Evolutionary conservation across 352 stramenopile species (phyloP), one percentile per base, ranked within the genome.

Genomic region (Pythium chondricola): DNA sequence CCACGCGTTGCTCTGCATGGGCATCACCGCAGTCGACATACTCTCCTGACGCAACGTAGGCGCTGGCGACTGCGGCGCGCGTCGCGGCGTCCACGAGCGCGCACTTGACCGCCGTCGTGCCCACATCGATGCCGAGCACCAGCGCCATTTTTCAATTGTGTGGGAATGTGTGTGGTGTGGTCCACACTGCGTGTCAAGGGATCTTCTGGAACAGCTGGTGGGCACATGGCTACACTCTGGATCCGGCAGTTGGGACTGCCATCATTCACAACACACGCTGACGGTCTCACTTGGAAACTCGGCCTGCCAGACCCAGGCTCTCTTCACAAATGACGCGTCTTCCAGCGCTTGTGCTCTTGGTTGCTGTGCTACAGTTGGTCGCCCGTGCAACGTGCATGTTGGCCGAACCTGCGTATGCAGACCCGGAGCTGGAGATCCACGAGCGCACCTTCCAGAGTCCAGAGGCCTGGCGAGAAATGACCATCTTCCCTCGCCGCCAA

Each of bases 71-170:
- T 7, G 71, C 50, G 43, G 64, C 44, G 7, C 50, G 58, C 6
- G 53, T 51, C 8, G 46, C 14, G 13, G 31, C 41, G 54, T 70
- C 63, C 40, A 87, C 68, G 18, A 89, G 21, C 37, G 69, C 73
- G 51, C 73, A 87, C 53, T 93, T 93, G 42, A 93, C 63, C 5
- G 81, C 78, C 2, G 75, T 90, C 14, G 81, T 90, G 43, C 81
- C 81, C 16, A 93, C 67, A 49, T 93, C 81, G 18, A 93, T 17
- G 4, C 81, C 81, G 20, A 89, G 35, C 25, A 27, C 32, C 16
- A 58, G 6, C 50, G 42, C 14, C 39, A 46, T 55, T 48, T 4
- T 29, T 13, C 7, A 33, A 33, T 33, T 8, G 29, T 33, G 7
- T 33, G 7, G 13, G 29, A 33, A 36, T 16, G 30, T 16, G 30